These are phyloP conservation scores for Turritis glabra DNA, from an alignment of 345 rosid genomes.

Conservation along the genomic window DNA sequence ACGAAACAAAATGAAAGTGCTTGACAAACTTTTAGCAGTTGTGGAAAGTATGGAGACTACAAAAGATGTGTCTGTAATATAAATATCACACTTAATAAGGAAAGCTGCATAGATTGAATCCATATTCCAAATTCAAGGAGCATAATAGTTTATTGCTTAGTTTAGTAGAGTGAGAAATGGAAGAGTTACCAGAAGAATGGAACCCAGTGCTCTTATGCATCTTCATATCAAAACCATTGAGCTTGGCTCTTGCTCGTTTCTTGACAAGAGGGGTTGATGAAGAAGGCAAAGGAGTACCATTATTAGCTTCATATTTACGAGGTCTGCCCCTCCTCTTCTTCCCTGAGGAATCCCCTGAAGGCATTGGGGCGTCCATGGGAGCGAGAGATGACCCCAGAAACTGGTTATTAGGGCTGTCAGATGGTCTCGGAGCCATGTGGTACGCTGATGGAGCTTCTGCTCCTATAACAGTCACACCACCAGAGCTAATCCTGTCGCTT, in stretches of 20 bases:
- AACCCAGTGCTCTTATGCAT: slow-evolving; percentile 50
- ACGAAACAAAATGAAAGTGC: neutral
- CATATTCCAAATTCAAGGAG: neutral
- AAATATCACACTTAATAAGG: neutral
- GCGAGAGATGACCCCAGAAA: slow-evolving; percentile 38
- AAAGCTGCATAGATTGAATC: neutral
- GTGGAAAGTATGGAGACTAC: neutral
- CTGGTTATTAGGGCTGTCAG: slow-evolving; percentile 51
- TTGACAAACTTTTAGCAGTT: neutral
- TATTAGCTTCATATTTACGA: slow-evolving; percentile 78
- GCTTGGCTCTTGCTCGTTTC: slow-evolving; percentile 52
- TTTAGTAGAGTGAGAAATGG: neutral
- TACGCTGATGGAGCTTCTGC: slow-evolving; percentile 76
- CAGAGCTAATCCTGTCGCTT: slow-evolving; percentile 57
- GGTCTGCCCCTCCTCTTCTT: slow-evolving; percentile 92
- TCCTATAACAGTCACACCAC: slow-evolving; percentile 74
- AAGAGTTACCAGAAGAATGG: slow-evolving; percentile 50
- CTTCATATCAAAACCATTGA: slow-evolving; percentile 50
- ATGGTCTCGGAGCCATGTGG: slow-evolving; percentile 60
- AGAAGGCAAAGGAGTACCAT: slow-evolving; percentile 64
- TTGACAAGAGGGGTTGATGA: slow-evolving; percentile 50
- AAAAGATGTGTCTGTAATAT: neutral
- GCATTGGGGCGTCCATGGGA: slow-evolving; percentile 40
- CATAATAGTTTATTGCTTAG: neutral
- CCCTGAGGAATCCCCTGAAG: slow-evolving; percentile 43